These are phyloP conservation scores for Tulasnella calospora DNA, from an alignment of 768 basidiomycete species.

Conservation along the genomic window DNA sequence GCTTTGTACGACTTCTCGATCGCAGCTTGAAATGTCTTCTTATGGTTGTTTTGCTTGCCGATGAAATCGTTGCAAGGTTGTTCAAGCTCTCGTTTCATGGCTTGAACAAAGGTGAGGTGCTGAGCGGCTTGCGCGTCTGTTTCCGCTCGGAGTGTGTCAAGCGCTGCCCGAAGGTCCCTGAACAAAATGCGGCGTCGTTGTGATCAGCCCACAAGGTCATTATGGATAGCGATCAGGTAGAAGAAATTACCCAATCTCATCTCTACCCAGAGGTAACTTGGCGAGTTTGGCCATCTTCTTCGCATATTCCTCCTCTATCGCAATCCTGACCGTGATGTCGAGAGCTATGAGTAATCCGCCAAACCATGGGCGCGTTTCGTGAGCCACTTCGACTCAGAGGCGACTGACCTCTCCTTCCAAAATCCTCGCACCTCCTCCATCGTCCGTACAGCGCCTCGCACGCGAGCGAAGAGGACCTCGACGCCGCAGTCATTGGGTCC, in stretches of 20 bases:
- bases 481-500: conserved; percentile 79
- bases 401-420: conserved; percentile 86
- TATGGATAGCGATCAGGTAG: neutral
- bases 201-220: neutral
- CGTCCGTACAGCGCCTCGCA: conserved; percentile 79
- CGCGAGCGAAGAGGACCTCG: conserved; percentile 83
- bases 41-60: conserved; percentile 61
- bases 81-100: conserved; percentile 74
- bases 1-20: conserved; percentile 90
- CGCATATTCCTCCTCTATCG: conserved; percentile 94
- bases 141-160: conserved; percentile 76
- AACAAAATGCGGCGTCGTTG: neutral
- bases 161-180: conserved; percentile 74
- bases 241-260: conserved; percentile 81
- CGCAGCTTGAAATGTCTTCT: conserved; percentile 62
- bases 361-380: neutral
- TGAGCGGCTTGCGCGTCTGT: conserved; percentile 74
- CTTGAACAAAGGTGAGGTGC: conserved; percentile 68
- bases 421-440: conserved; percentile 82
- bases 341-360: conserved; percentile 1
- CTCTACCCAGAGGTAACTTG: conserved; percentile 69
- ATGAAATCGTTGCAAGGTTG: conserved; percentile 55
- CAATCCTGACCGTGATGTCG: conserved; percentile 49
- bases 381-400: neutral
- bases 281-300: conserved; percentile 76